These are phyloP conservation scores for Neltuma alba DNA, from an alignment of 306 rosid genomes.

Conservation along the genomic window DNA sequence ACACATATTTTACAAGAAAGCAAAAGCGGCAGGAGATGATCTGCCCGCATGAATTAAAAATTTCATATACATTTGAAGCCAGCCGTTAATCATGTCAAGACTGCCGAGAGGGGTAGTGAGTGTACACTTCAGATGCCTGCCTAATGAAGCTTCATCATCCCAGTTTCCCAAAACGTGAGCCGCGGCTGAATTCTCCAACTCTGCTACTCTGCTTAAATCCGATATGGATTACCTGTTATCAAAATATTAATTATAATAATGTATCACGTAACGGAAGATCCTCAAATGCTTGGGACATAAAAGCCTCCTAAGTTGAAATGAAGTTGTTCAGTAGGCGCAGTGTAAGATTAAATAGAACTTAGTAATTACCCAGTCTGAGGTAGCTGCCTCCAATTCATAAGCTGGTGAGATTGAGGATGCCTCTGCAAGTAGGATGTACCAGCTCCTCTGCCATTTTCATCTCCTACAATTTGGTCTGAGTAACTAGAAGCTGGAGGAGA, in stretches of 20 bases:
- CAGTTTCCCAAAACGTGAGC: slow-evolving; percentile 37
- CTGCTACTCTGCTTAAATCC: slow-evolving; percentile 35
- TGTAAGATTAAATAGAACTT: slow-evolving; percentile 3
- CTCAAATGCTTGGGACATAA: background rate
- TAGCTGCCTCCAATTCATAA: slow-evolving; percentile 74
- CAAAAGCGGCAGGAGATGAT: slow-evolving; percentile 34
- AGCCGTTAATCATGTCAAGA: slow-evolving; percentile 43
- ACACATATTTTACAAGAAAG: slow-evolving; percentile 50
- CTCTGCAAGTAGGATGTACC: slow-evolving; percentile 75
- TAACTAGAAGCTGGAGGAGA: slow-evolving; percentile 73
- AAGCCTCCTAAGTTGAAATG: background rate
- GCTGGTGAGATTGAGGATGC: slow-evolving; percentile 88
- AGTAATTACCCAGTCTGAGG: slow-evolving; percentile 76
- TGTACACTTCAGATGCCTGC: slow-evolving; percentile 28
- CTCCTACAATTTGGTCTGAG: slow-evolving; percentile 77
- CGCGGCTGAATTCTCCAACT: slow-evolving; percentile 37
- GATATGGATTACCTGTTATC: slow-evolving; percentile 54
- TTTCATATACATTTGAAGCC: slow-evolving; percentile 48
- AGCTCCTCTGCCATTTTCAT: slow-evolving; percentile 68
- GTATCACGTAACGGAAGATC: background rate
- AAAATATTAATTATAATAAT: slow-evolving; percentile 4
- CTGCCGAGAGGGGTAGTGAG: slow-evolving; percentile 33
- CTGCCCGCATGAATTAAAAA: slow-evolving; percentile 49
- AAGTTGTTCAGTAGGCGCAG: background rate
- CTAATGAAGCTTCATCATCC: slow-evolving; percentile 42